Evolutionary conservation across 2,329 filamentous ascomycete genomes (phyloP).

Genomic region (Ophiocordyceps camponoti-saundersi): DNA sequence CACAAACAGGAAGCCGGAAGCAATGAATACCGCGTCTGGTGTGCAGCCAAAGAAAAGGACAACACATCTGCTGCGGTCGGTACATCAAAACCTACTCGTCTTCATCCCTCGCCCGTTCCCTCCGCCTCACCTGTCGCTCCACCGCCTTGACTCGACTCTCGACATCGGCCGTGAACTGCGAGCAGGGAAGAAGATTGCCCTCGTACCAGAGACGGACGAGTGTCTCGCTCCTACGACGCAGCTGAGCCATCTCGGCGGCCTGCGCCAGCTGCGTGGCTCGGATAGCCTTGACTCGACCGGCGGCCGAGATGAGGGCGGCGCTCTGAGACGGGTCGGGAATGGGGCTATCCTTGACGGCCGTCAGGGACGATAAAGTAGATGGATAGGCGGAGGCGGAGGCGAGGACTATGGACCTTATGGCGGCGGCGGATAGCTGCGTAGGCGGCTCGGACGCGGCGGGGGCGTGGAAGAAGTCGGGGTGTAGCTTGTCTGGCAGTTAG

Average conservation of each 20-base stretch:
- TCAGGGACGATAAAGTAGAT: slow-evolving; percentile 37
- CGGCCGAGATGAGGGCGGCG: slow-evolving; percentile 37
- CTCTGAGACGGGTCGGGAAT: slow-evolving; percentile 37
- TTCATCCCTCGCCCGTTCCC: slow-evolving; percentile 40
- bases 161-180: slow-evolving; percentile 52
- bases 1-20: background rate
- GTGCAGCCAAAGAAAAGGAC: background rate
- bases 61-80: background rate
- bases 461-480: slow-evolving; percentile 37
- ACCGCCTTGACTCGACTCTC: slow-evolving; percentile 49
- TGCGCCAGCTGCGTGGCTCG: slow-evolving; percentile 46
- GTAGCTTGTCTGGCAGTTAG: slow-evolving; percentile 26
- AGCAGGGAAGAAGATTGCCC: slow-evolving; percentile 48
- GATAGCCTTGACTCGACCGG: slow-evolving; percentile 44
- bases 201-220: slow-evolving; percentile 59
- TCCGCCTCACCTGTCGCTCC: slow-evolving; percentile 48
- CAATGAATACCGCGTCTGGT: background rate
- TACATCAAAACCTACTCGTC: slow-evolving; percentile 16
- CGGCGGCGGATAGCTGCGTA: slow-evolving; percentile 31
- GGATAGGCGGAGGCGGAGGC: slow-evolving; percentile 38
- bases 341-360: slow-evolving; percentile 36
- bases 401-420: slow-evolving; percentile 37
- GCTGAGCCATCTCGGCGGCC: slow-evolving; percentile 41
- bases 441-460: slow-evolving; percentile 28
- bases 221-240: slow-evolving; percentile 45